These are phyloP conservation scores for Malbranchea zuffiana DNA, from an alignment of 2,329 filamentous ascomycete species.

Conservation along the genomic window DNA sequence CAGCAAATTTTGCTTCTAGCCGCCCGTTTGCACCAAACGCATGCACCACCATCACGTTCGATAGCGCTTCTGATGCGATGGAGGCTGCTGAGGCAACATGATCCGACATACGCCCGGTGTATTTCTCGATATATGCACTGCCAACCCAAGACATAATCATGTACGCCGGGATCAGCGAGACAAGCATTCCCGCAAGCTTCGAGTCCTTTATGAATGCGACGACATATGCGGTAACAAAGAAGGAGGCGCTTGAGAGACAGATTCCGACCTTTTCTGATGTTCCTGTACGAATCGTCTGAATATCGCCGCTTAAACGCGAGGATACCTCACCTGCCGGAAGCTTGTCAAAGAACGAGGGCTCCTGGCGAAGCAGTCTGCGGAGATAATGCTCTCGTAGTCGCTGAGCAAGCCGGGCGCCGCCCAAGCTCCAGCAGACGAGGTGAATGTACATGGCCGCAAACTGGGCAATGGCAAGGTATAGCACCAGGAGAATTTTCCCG, in stretches of 20 bases:
- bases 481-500: conserved; percentile 43
- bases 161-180: conserved; percentile 38
- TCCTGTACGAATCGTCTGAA: conserved; percentile 37
- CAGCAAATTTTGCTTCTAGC: conserved; percentile 46
- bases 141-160: conserved; percentile 37
- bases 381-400: conserved; percentile 49
- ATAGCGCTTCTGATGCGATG: conserved; percentile 49
- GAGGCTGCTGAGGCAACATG: conserved; percentile 46
- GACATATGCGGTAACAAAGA: conserved; percentile 40
- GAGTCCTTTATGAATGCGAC: conserved; percentile 41
- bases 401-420: conserved; percentile 48
- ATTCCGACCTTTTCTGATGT: conserved; percentile 43
- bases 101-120: conserved; percentile 37
- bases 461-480: conserved; percentile 48
- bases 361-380: conserved; percentile 44
- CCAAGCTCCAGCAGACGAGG: conserved; percentile 48
- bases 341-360: conserved; percentile 40
- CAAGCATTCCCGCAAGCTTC: conserved; percentile 36
- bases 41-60: conserved; percentile 48
- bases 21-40: conserved; percentile 47
- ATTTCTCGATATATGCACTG: conserved; percentile 37
- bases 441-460: conserved; percentile 51
- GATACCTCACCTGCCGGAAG: conserved; percentile 38
- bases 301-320: conserved; percentile 38
- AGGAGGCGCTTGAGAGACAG: conserved; percentile 35